Percentiles rank a stretch among this genome's conserved stretches.
Conservation (phyloP, 2,329 filamentous ascomycete genomes). For the Triangularia setosa region DNA sequence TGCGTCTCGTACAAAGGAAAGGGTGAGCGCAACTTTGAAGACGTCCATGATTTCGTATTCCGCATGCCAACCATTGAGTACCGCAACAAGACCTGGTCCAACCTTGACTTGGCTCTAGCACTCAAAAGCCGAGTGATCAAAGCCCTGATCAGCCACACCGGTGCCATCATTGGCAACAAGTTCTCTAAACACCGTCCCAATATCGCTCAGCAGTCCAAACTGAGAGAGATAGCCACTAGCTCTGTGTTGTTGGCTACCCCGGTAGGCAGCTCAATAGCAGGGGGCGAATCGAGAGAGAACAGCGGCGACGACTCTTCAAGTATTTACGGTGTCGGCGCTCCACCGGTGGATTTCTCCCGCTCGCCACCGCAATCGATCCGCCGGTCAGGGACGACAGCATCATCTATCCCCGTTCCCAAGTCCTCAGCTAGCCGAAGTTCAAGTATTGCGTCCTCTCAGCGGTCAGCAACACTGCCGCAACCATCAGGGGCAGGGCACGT, state of each 20-base stretch:
- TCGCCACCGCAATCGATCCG: conserved; percentile 54
- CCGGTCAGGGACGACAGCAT: conserved; percentile 39
- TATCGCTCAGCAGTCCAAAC: conserved; percentile 70
- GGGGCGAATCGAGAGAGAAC: conserved; percentile 33
- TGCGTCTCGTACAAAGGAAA: conserved; percentile 97
- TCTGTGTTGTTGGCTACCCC: conserved; percentile 58
- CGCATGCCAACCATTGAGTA: conserved; percentile 91
- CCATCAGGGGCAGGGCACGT: conserved; percentile 8
- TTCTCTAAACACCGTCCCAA: conserved; percentile 83
- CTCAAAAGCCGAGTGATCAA: conserved; percentile 94
- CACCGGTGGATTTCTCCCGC: conserved; percentile 55
- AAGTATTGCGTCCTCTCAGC: conserved; percentile 44
- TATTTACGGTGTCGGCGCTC: conserved; percentile 42
- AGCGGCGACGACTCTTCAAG: conserved; percentile 57
- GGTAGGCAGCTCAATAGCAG: conserved; percentile 3
- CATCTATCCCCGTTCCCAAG: conserved; percentile 37
- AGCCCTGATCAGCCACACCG: conserved; percentile 89
- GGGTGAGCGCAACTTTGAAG: conserved; percentile 90
- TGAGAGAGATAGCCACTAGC: conserved; percentile 80
- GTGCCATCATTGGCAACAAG: conserved; percentile 96
- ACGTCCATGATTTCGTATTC: conserved; percentile 97
- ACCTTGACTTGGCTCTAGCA: conserved; percentile 85
- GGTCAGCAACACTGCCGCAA: conserved; percentile 35
- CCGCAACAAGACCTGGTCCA: conserved; percentile 98
- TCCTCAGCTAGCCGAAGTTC: conserved; percentile 50